Percentiles rank a stretch among this genome's conserved stretches.
Conservation (phyloP, 441 rosid genomes). For the Eutrema salsugineum region DNA sequence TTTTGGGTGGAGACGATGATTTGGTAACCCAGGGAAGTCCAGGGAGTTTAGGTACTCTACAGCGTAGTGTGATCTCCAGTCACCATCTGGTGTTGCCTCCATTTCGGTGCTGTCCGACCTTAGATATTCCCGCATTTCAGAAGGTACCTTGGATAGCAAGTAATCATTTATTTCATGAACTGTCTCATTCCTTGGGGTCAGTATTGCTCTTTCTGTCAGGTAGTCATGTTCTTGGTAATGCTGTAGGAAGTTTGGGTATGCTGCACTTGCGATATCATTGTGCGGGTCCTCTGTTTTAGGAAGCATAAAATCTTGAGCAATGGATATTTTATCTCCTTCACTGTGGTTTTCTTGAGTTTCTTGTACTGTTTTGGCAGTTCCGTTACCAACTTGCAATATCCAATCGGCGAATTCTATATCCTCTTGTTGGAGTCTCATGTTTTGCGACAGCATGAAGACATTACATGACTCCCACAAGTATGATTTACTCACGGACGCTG, state of each 20-base stretch:
- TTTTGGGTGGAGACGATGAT: no score
- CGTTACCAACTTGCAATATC: neutral
- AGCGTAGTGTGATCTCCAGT: no score
- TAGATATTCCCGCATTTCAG: no score
- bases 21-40: no score
- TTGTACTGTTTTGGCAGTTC: neutral
- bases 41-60: no score
- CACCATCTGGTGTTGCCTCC: no score
- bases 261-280: neutral
- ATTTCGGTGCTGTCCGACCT: no score
- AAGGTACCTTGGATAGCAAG: no score
- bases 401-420: neutral
- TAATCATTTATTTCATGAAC: neutral
- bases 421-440: neutral
- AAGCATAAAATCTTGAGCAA: neutral
- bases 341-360: no score
- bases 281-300: neutral
- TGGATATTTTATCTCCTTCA: neutral
- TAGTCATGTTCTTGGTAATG: neutral
- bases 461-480: neutral
- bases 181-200: neutral
- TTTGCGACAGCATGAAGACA: neutral
- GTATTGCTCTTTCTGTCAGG: neutral
- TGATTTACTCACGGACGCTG: neutral
- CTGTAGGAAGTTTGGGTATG: neutral